Base-by-base conservation (phyloP, 106 monocot genomes). In the Platanthera zijinensis region DNA sequence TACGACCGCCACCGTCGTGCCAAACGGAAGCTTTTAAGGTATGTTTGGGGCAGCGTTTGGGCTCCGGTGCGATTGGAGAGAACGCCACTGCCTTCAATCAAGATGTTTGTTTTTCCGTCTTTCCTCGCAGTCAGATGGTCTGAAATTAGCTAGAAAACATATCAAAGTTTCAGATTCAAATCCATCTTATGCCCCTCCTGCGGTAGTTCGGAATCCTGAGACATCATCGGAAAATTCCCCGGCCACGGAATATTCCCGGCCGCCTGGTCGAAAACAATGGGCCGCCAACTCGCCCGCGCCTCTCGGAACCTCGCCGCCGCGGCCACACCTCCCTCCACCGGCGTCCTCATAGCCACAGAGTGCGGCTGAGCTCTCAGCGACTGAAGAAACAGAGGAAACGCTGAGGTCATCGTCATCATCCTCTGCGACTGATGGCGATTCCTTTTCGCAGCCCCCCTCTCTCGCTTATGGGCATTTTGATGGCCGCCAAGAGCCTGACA, bases 401-500 rank as follows among this genome's bases (percentile, higher is more conserved):
- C 39, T 45, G 81, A 57, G 25, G 77, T 50, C 8, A 84, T 77
- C 52, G 76, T 57, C 46, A 78, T 74, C 74, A 84, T 64, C 45
- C 51, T 81, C 51, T 83, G 85, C 11, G 85, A 68, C 53, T 85
- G 89, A 30, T 85, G 80, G 25, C 39, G 39, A 39, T 77, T 74
- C 70, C 81, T 83, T 69, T 80, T 83, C 2, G 82, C 83, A 11
- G 89, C 89, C 3, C 87, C 87, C 14, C 92, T 82, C 56, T 92
- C 92, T 73, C 85, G 81, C 78, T 92, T 92, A 82, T 92, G 92
- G 5, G 92, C 92, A 50, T 92, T 92, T 73, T 92, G 92, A 69
- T 92, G 92, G 25, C 92, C 92, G 2, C 92, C 92, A 15, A 92
- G 50, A 6, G 92, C 92, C 64, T 92, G 92, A 8, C 89, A 92